phyloP scores from a whole-genome alignment of 1,284 basidiomycete species.

The Pulveroboletus sp. region DNA sequence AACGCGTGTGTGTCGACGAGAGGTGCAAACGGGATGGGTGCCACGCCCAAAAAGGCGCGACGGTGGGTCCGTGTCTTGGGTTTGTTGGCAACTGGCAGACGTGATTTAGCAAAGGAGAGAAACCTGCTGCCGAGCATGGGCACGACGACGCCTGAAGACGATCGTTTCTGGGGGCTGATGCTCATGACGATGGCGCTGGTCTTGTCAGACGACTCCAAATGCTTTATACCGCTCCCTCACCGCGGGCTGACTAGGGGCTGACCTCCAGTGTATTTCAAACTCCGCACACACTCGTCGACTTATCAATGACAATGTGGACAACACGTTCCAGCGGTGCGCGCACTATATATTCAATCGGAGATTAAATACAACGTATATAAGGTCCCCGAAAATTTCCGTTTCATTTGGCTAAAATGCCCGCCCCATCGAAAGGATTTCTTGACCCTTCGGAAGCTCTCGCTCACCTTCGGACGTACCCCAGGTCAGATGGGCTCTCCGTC shows the following conservation, averaged over 20 bases:
- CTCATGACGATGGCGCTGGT: slow-evolving; percentile 6
- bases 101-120: slow-evolving; percentile 26
- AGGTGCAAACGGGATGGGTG: slow-evolving; percentile 32
- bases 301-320: neutral
- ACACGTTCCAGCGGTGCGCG: too few species aligned
- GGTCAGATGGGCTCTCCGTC: slow-evolving; percentile 86
- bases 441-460: slow-evolving; percentile 69
- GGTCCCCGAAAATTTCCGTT: neutral
- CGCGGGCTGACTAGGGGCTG: slow-evolving; percentile 26
- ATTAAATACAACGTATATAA: slow-evolving; percentile 16
- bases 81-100: slow-evolving; percentile 23
- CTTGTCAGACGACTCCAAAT: neutral
- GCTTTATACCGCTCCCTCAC: slow-evolving; percentile 13
- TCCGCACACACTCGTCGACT: neutral
- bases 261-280: neutral
- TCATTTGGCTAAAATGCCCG: slow-evolving; percentile 38
- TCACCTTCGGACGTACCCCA: slow-evolving; percentile 72
- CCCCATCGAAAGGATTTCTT: slow-evolving; percentile 44
- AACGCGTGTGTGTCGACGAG: slow-evolving; percentile 29
- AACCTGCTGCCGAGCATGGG: slow-evolving; percentile 21
- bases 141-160: slow-evolving; percentile 13
- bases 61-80: slow-evolving; percentile 14
- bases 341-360: slow-evolving; percentile 19
- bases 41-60: slow-evolving; percentile 14
- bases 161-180: slow-evolving; percentile 14